phyloP scores from a whole-genome alignment of 2,329 filamentous ascomycete genomes.

The Ophiocordyceps camponoti-floridani region DNA sequence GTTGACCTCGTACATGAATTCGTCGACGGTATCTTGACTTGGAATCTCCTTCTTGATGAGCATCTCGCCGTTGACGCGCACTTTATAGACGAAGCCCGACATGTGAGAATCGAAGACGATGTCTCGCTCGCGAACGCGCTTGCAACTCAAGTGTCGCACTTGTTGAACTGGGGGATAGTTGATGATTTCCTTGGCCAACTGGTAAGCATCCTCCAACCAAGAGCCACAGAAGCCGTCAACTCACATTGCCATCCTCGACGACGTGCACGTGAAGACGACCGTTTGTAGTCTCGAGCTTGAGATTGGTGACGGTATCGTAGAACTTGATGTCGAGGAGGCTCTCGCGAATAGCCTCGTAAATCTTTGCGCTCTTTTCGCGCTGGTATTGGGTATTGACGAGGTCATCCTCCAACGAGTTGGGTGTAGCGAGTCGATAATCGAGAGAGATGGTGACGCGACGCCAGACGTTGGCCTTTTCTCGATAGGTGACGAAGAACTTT shows the following conservation, averaged over 20 bases:
- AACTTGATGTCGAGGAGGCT: conserved; percentile 89
- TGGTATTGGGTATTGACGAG: conserved; percentile 64
- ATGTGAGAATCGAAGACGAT: conserved; percentile 81
- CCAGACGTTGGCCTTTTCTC: conserved; percentile 63
- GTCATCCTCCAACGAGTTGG: conserved; percentile 72
- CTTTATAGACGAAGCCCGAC: conserved; percentile 95
- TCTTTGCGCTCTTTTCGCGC: conserved; percentile 78
- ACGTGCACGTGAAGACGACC: conserved; percentile 89
- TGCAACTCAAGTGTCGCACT: conserved; percentile 54
- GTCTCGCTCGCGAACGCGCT: conserved; percentile 50
- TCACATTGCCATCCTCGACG: conserved; percentile 76
- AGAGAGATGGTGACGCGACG: conserved; percentile 81
- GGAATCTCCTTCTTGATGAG: conserved; percentile 98
- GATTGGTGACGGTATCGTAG: conserved; percentile 87
- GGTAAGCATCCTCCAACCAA: not conserved
- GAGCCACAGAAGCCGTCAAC: conserved; percentile 10
- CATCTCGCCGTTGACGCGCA: conserved; percentile 45
- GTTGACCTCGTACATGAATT: conserved; percentile 95
- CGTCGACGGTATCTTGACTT: conserved; percentile 83
- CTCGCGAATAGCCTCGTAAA: conserved; percentile 88
- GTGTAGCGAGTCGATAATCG: conserved; percentile 70
- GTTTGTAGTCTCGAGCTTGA: conserved; percentile 79
- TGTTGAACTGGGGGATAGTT: conserved; percentile 58
- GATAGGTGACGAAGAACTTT: conserved; percentile 96
- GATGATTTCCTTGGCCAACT: conserved; percentile 52